phyloP scores from a whole-genome alignment of 768 basidiomycete genomes.

The Mrakia hoshinonis region DNA sequence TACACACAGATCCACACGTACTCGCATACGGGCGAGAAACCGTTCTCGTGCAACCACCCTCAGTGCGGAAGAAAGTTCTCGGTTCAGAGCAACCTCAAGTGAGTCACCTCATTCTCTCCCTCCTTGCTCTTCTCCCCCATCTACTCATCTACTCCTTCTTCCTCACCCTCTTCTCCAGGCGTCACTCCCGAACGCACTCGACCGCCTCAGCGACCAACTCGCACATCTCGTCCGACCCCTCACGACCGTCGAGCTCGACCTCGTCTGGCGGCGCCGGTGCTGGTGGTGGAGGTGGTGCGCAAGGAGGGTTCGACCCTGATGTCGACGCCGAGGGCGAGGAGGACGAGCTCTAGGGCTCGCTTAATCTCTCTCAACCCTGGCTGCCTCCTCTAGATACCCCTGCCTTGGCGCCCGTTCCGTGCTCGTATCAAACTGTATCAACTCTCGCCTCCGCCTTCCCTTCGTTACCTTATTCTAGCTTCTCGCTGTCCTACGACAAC shows the following conservation, averaged over 20 bases:
- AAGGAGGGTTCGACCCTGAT: neutral
- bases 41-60: constrained; percentile 9
- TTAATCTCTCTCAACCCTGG: too few species aligned
- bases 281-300: too few species aligned
- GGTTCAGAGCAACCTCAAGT: constrained; percentile 29
- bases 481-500: neutral
- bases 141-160: neutral
- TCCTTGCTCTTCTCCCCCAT: neutral
- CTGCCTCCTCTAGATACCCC: neutral
- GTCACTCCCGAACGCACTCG: constrained; percentile 18
- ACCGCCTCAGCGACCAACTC: neutral
- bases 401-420: too few species aligned
- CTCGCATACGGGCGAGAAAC: constrained; percentile 29
- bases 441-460: neutral
- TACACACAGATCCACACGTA: constrained; percentile 25
- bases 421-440: too few species aligned
- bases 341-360: neutral
- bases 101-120: neutral
- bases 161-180: neutral
- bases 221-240: neutral
- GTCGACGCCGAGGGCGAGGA: constrained; percentile 5
- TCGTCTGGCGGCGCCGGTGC: too few species aligned
- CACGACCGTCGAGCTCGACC: neutral
- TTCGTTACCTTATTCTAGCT: neutral
- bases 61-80: constrained; percentile 22